Evolutionary conservation across 495 filamentous ascomycete species (phyloP).

Genomic region (Neurospora tetraspora): DNA sequence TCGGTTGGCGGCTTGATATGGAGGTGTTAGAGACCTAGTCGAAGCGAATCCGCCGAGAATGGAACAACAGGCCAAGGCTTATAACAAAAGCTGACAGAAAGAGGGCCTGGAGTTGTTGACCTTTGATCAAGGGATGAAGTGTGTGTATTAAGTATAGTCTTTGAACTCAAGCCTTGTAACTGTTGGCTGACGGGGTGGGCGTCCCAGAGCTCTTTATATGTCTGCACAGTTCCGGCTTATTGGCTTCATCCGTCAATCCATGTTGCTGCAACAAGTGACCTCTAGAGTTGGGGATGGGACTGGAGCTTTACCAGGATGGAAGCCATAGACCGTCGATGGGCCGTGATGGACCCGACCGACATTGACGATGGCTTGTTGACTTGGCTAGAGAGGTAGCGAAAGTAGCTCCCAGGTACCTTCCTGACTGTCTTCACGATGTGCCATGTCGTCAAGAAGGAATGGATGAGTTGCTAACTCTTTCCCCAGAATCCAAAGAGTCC

Average conservation of each 20-base stretch:
- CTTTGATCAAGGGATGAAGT: neutral
- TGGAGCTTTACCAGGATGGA: neutral
- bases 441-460: neutral
- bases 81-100: neutral
- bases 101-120: neutral
- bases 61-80: neutral
- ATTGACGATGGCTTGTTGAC: neutral
- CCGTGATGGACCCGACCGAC: neutral
- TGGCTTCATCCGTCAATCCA: neutral
- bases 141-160: neutral
- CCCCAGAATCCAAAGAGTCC: neutral
- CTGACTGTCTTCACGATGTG: neutral
- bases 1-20: slow-evolving; percentile 1
- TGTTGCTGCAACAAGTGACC: neutral
- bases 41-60: neutral
- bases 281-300: neutral
- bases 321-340: neutral
- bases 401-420: neutral
- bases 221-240: neutral
- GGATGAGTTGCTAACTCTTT: neutral
- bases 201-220: neutral
- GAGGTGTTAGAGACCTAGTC: neutral
- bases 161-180: neutral
- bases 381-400: neutral
- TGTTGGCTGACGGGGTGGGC: neutral